Evolutionary conservation across 78 protist genomes (phyloP), one percentile per base, ranked within the genome.

Genomic region (Dictyostelium capitatum): DNA sequence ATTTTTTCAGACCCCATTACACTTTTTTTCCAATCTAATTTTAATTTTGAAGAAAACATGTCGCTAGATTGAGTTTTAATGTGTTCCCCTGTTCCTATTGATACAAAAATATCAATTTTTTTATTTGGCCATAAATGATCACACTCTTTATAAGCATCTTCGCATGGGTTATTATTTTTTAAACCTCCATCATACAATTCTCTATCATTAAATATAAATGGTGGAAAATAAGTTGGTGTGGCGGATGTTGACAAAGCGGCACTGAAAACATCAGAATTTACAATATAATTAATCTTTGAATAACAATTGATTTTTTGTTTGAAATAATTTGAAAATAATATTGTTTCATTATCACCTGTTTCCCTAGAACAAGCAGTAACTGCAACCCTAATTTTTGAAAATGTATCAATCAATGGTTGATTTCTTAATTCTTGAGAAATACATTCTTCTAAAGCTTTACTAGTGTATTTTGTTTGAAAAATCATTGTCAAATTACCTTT

Each of bases 141-240:
- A 20, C 15, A 19, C 37, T 79, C 72, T 0, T 25, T 15, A 14
- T 32, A 4, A 3, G 83, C 67, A 4, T 56, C 32, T 3, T 19
- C 23, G 2, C 37, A 25, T 28, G 83, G 83, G 20, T 56, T 56
- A 37, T 79, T 79, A 19, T 51, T 37, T 6, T 12, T 11, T 7
- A 79, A 17, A 5, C 83, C 83, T 3, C 83, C 83, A 79, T 79
- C 83, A 25, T 15, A 14, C 14, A 32, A 79, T 23, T 51, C 37
- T 74, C 9, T n/a, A 50, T 7, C 15, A 43, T 74, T 20, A 50
- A n/a, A 50, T 6, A 11, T 23, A 74, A 50, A 74, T 3, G 83
- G 73, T 23, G 83, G 69, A 37, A 79, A 79, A 11, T 37, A 79
- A 19, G 48, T 9, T 30, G 73, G 73, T 0, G 83, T 72, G 2